Evolutionary conservation across 129 eudicot genomes (phyloP).

Genomic region (Erigeron canadensis): DNA sequence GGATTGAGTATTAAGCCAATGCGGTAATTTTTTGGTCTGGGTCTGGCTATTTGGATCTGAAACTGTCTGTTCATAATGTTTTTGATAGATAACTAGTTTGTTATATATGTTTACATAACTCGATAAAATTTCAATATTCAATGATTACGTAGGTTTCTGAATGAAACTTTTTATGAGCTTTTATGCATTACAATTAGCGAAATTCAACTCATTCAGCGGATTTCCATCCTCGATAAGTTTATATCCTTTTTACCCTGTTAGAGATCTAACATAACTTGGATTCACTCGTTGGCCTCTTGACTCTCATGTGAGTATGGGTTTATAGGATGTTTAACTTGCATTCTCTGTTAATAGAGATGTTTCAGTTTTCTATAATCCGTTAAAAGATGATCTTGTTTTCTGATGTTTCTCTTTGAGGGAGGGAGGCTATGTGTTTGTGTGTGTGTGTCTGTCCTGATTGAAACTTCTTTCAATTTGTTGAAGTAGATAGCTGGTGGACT

Average conservation of each 20-base stretch:
- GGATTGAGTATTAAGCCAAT: neutral
- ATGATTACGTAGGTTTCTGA: neutral
- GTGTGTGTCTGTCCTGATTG: neutral
- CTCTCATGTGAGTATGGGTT: neutral
- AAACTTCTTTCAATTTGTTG: neutral
- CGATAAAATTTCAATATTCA: neutral
- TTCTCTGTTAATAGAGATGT: neutral
- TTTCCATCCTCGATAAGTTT: neutral
- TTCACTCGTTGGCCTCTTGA: neutral
- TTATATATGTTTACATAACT: neutral
- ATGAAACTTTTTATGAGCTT: neutral
- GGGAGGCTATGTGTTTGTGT: neutral
- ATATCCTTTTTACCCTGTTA: neutral
- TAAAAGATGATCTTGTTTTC: neutral
- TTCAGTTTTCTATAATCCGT: neutral
- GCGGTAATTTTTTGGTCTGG: neutral
- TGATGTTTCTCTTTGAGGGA: neutral
- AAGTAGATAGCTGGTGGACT: constrained; percentile 79
- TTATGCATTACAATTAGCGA: neutral
- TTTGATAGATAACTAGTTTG: neutral
- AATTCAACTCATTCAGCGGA: neutral
- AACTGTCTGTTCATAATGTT: neutral
- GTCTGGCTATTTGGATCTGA: neutral
- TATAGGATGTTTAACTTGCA: neutral
- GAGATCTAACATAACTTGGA: neutral